phyloP scores from a whole-genome alignment of 805 yeast species.

The Suhomyces vadensis region DNA sequence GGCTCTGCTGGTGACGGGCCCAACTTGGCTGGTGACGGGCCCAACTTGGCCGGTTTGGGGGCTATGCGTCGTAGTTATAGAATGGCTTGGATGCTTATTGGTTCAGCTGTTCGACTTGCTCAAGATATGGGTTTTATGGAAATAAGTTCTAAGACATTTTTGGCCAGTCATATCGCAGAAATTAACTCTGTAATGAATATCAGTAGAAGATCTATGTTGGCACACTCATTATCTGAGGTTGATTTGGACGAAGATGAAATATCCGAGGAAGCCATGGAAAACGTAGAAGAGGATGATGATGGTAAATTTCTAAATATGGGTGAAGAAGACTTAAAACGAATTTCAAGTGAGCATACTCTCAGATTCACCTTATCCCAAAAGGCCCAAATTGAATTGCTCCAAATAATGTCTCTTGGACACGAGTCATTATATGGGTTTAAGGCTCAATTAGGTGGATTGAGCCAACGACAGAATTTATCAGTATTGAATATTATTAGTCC shows the following conservation, averaged over 20 bases:
- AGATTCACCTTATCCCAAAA: conserved; percentile 62
- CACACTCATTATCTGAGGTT: conserved; percentile 68
- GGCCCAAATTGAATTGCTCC: conserved; percentile 78
- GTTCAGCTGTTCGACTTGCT: conserved; percentile 81
- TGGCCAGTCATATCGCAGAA: conserved; percentile 85
- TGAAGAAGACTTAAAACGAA: conserved; percentile 32
- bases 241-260: conserved; percentile 51
- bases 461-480: conserved; percentile 67
- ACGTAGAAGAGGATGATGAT: conserved; percentile 27
- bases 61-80: conserved; percentile 86
- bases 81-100: conserved; percentile 93
- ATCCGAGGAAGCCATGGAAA: conserved; percentile 34
- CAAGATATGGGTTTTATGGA: conserved; percentile 84
- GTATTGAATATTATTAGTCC: conserved; percentile 74
- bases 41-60: conserved; percentile 67
- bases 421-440: conserved; percentile 75
- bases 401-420: conserved; percentile 78
- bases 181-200: conserved; percentile 79
- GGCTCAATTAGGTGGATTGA: conserved; percentile 50
- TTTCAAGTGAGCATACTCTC: conserved; percentile 33
- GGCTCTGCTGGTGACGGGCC: conserved; percentile 13
- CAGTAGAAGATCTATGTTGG: conserved; percentile 75
- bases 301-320: conserved; percentile 29
- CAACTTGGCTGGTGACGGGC: conserved; percentile 30
- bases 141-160: conserved; percentile 66